Percentiles rank a stretch among this genome's conserved stretches.
Conservation (phyloP, 106 monocot species). For the Iris macrosiphon region DNA sequence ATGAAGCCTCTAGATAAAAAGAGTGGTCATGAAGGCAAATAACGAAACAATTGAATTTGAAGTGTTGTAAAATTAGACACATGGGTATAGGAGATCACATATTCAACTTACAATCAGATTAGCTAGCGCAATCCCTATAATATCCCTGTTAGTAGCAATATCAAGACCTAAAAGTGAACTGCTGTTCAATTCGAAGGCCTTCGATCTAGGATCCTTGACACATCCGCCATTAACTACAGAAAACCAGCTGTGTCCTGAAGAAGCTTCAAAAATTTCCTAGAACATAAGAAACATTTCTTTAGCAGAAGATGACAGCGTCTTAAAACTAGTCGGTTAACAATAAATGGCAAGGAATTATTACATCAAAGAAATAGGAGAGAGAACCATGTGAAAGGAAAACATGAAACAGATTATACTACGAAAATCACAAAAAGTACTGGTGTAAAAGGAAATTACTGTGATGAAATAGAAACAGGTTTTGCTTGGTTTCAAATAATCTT, state of each 20-base stretch:
- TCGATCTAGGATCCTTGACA: constrained; percentile 63
- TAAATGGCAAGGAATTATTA: no score
- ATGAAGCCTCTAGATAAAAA: constrained; percentile 47
- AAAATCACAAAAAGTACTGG: no score
- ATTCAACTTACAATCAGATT: constrained; percentile 57
- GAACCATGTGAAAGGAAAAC: no score
- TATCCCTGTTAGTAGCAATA: constrained; percentile 61
- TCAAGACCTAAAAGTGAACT: constrained; percentile 44
- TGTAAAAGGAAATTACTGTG: no score
- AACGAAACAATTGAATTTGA: background rate
- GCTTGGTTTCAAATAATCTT: no score
- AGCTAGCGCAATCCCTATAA: constrained; percentile 65
- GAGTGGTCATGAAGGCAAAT: background rate
- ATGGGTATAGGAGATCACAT: background rate
- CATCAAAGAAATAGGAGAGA: no score
- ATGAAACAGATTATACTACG: no score
- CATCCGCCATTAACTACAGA: constrained; percentile 58
- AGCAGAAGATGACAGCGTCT: no score
- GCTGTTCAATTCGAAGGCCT: constrained; percentile 57
- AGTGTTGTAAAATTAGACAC: background rate
- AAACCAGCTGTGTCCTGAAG: constrained; percentile 53
- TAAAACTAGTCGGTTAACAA: no score
- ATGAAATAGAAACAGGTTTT: no score
- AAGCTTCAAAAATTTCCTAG: constrained; percentile 55
- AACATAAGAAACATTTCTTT: constrained; percentile 7